These are phyloP conservation scores for Penicillium herquei DNA, from an alignment of 495 filamentous ascomycete genomes.

Conservation along the genomic window DNA sequence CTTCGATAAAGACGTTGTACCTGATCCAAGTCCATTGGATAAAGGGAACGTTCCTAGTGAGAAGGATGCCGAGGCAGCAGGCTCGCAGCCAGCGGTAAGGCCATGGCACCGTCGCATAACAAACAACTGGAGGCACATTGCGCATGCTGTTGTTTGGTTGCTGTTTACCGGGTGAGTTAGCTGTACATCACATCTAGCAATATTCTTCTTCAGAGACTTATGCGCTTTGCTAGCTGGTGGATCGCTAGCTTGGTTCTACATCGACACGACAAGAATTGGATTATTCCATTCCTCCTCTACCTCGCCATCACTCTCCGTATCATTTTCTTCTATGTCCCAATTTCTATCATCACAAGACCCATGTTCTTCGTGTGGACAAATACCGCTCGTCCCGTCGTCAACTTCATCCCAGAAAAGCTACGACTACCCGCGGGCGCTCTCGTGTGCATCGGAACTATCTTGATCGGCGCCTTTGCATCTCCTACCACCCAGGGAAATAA, in stretches of 20 bases:
- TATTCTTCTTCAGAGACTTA: constrained; percentile 9
- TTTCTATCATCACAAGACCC: constrained; percentile 61
- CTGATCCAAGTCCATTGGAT: constrained; percentile 40
- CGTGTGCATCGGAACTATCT: constrained; percentile 63
- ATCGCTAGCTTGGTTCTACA: constrained; percentile 75
- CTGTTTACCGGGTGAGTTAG: constrained; percentile 60
- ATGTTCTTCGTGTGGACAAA: constrained; percentile 64
- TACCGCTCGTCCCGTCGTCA: constrained; percentile 52
- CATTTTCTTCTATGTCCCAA: constrained; percentile 69
- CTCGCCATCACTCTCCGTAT: constrained; percentile 71
- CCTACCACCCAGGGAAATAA: constrained; percentile 72
- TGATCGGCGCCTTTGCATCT: constrained; percentile 72
- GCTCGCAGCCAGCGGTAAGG: constrained; percentile 18
- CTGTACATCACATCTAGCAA: not conserved
- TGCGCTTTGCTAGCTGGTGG: constrained; percentile 67
- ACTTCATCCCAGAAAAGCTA: constrained; percentile 59
- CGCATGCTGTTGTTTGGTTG: constrained; percentile 52
- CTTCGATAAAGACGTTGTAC: constrained; percentile 44
- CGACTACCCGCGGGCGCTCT: constrained; percentile 58
- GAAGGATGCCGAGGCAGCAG: constrained; percentile 30
- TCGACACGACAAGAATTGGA: constrained; percentile 72
- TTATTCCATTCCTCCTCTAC: constrained; percentile 81
- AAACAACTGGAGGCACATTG: constrained; percentile 36
- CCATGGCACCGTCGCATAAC: constrained; percentile 26
- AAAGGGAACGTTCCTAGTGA: constrained; percentile 35